Conservation (phyloP, 2,329 filamentous ascomycete species). For the Capronia americana region DNA sequence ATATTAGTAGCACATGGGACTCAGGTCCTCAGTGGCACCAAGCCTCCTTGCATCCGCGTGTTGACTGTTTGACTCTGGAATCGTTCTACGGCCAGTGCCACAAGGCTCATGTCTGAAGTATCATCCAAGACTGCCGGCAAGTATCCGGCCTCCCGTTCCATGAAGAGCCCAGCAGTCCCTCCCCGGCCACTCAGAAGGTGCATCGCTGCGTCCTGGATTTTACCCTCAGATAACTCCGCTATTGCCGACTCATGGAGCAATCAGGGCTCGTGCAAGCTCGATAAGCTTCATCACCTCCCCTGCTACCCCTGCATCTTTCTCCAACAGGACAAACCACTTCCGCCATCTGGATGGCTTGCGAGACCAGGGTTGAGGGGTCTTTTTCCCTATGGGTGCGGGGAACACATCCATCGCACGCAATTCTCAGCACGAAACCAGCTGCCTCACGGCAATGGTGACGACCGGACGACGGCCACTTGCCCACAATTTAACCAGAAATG, state of each 20-base stretch:
- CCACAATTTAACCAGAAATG: constrained; percentile 11
- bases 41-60: neutral
- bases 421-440: neutral
- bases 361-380: neutral
- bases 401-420: neutral
- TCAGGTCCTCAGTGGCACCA: neutral
- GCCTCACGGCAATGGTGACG: neutral
- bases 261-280: neutral
- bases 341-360: neutral
- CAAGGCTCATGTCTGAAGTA: neutral
- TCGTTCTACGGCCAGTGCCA: neutral
- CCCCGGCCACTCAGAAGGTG: neutral
- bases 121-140: neutral
- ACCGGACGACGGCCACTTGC: neutral
- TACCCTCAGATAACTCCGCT: constrained; percentile 24
- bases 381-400: neutral
- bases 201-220: constrained; percentile 23
- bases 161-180: neutral
- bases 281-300: neutral
- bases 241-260: constrained; percentile 16
- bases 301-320: neutral
- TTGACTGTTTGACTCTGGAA: neutral
- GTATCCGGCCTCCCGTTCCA: neutral
- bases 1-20: neutral
- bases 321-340: neutral